These are phyloP conservation scores for Hymenoscyphus infarciens DNA, from an alignment of 2,329 filamentous ascomycete species.

Conservation along the genomic window DNA sequence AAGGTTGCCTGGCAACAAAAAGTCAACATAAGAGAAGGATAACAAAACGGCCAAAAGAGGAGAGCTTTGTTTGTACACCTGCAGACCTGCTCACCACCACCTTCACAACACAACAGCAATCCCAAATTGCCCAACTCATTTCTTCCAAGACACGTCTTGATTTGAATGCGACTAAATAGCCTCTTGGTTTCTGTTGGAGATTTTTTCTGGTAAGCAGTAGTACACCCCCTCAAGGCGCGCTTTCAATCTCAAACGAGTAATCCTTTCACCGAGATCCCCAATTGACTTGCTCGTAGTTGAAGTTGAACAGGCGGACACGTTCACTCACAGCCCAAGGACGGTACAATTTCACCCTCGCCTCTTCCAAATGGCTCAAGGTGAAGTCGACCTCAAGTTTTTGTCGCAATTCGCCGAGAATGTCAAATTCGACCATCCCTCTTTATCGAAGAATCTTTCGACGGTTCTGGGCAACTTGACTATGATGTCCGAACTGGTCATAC, in stretches of 20 bases:
- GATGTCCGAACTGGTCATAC: constrained; percentile 77
- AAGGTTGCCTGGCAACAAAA: constrained; percentile 1
- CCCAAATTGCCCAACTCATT: neutral
- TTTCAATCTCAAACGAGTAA: neutral
- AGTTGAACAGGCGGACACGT: neutral
- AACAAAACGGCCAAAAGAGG: neutral
- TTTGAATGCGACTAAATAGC: neutral
- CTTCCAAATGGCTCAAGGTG: constrained; percentile 79
- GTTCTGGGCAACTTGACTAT: constrained; percentile 87
- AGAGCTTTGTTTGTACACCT: neutral
- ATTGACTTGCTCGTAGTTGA: neutral
- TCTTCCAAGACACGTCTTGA: neutral
- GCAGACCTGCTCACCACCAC: neutral
- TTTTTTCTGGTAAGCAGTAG: neutral
- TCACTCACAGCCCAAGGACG: neutral
- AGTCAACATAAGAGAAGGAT: neutral
- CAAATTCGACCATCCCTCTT: constrained; percentile 70
- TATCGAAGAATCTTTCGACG: constrained; percentile 83
- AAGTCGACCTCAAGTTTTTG: constrained; percentile 96
- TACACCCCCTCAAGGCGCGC: too few species aligned
- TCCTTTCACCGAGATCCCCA: neutral
- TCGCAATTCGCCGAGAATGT: constrained; percentile 82
- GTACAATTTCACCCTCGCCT: neutral
- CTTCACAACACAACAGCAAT: neutral
- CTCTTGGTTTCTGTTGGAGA: neutral